Evolutionary conservation across 2,329 filamentous ascomycete species (phyloP), one percentile per base, ranked within the genome.

Genomic region (Botryotinia convoluta): DNA sequence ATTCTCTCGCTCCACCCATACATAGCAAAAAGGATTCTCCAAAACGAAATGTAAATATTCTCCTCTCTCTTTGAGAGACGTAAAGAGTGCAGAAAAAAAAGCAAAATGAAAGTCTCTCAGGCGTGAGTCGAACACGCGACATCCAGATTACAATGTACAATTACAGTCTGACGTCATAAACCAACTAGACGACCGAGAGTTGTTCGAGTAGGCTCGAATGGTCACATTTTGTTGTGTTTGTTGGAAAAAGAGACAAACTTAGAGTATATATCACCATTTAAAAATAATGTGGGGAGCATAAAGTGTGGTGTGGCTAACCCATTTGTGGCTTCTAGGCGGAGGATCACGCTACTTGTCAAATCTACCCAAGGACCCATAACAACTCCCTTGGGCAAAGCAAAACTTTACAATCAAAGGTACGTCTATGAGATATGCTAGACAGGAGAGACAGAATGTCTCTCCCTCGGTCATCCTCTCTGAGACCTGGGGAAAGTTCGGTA

Each of bases 171-270:
- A 72, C 71, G 71, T 61, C 71, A 72, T 72, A 72, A 72, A 72
- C 71, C 71, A 72, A 72, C 71, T 72, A 72, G 71, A 72, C 71
- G 71, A 72, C 71, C 71, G 71, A 69, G 71, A 67, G 71, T 72
- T 32, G 26, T 61, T 45, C 59, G 57, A 64, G 42, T 71, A 54
- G 32, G 1, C 69, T 39, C 59, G 71, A 68, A 72, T 68, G 68
- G 68, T 44, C 57, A 60, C 68, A 70, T 42, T 72, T 69, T 68
- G 62, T 32, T 60, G 22, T 60, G 18, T 69, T 72, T 72, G 71
- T 32, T 72, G 26, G 1, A 0, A 0, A 1, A 1, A 0, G 1
- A 0, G 0, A 0, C 1, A 0, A 2, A 2, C 4, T 51, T 71
- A 6, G 0, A 7, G 1, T 8, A 26, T 71, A 65, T 71, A 64